Base-by-base conservation (phyloP, 306 rosid species). In the Corylus avellana region DNA sequence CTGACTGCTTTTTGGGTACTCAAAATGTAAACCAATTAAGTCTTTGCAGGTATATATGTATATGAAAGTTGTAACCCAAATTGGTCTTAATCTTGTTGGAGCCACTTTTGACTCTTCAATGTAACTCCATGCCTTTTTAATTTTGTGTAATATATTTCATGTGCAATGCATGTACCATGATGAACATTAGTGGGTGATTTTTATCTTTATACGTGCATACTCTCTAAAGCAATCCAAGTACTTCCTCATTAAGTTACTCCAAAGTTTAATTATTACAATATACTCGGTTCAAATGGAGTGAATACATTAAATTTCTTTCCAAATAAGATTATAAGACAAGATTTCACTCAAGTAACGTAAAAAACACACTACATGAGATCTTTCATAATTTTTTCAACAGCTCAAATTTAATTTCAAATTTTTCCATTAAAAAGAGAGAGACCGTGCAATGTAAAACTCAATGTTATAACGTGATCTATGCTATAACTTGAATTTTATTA, bases 1-100 rank as follows among this genome's bases (percentile, higher is more conserved):
- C 81, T 84, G 81, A 77, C 75, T 75, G 77, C 68, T 79, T 86
- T 82, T 75, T 67, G 75, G 79, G 79, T 75, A 84, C 84, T 78
- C 74, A 50, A 71, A 66, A 69, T 73, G 68, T 13, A 49, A 56
- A 82, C 61, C 67, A n/a, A 59, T 47, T 59, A n/a, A 59, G 58
- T 59, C 72, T 70, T 48, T 72, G 55, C 75, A 54, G 4, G 4
- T 39, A 39, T 39, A 39, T 39, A 39, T 37, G 3, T 3, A 39
- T 39, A 32, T 32, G 8, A 70, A 42, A 79, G 76, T 61, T 64
- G 22, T 79, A 25, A 63, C 54, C 80, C 25, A 25, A 25, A 32
- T 78, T 85, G 81, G 76, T 75, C 69, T 78, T 72, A 77, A 57
- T 84, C 82, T 80, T 81, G 27, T 7, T 55, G 0, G 59, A 59